A percentile compares a stretch with the other conserved stretches of the same genome.
Evolutionary conservation across 2,329 filamentous ascomycete species (phyloP).

Genomic region (Sclerotinia nivalis): DNA sequence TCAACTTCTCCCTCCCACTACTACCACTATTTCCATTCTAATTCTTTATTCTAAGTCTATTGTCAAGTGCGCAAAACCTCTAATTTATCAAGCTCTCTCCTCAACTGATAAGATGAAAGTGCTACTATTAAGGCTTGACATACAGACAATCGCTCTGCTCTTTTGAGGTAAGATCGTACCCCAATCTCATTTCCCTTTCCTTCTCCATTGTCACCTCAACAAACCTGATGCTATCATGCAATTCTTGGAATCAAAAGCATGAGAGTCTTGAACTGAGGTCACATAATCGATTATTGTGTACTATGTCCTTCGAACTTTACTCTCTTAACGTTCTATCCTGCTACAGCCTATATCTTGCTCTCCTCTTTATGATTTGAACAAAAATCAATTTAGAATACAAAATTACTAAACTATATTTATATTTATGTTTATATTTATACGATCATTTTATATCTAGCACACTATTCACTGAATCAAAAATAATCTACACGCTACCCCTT

Average conservation of each 20-base stretch:
- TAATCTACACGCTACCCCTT: not conserved
- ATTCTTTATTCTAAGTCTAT: not conserved
- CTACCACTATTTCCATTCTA: not conserved
- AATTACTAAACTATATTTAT: not conserved
- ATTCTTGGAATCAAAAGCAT: not conserved
- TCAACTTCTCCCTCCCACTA: not conserved
- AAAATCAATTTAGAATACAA: not conserved
- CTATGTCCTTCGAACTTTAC: not conserved
- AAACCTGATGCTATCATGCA: not conserved
- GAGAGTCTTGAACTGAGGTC: not conserved
- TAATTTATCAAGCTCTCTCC: not conserved
- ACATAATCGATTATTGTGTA: not conserved
- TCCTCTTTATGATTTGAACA: not conserved
- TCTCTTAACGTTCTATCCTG: not conserved
- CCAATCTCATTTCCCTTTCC: not conserved
- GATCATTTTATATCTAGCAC: not conserved
- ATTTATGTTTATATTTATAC: not conserved
- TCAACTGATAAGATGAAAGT: not conserved
- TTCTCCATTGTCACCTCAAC: not conserved
- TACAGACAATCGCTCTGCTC: not conserved
- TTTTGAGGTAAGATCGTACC: constrained; percentile 14
- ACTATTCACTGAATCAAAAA: not conserved
- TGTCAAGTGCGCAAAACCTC: not conserved
- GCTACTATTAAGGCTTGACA: not conserved
- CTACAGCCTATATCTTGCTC: not conserved